Evolutionary conservation across 768 basidiomycete species (phyloP).

Genomic region (Suillus bovinus): DNA sequence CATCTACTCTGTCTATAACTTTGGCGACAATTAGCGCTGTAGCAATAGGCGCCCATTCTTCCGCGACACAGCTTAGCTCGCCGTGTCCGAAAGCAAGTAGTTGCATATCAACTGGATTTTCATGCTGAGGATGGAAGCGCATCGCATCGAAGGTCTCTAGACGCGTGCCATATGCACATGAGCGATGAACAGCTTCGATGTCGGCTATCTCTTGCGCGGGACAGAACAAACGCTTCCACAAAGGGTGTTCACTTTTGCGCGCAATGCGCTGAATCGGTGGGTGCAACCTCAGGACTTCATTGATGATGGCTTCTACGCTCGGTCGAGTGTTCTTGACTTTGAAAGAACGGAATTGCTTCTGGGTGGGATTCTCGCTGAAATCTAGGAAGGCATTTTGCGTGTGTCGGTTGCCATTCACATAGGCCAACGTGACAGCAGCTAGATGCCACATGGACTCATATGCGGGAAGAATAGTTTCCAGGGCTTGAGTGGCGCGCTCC

Average conservation of each 20-base stretch:
- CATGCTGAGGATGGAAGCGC: slow-evolving; percentile 35
- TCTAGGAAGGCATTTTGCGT: slow-evolving; percentile 33
- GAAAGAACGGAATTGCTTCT: slow-evolving; percentile 20
- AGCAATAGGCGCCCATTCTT: slow-evolving; percentile 51
- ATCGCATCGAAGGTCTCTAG: slow-evolving; percentile 47
- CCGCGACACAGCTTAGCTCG: slow-evolving; percentile 39
- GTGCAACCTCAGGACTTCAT: slow-evolving; percentile 31
- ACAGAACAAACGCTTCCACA: slow-evolving; percentile 17
- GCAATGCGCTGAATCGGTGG: slow-evolving; percentile 24
- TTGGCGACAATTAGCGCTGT: slow-evolving; percentile 48
- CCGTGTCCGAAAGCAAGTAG: slow-evolving; percentile 48
- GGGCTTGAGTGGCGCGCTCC: slow-evolving; percentile 26
- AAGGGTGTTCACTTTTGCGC: slow-evolving; percentile 5
- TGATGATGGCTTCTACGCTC: slow-evolving; percentile 26
- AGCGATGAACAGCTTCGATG: slow-evolving; percentile 16
- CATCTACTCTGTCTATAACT: slow-evolving; percentile 38
- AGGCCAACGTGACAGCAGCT: slow-evolving; percentile 46
- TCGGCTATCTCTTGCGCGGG: slow-evolving; percentile 26
- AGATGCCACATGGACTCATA: slow-evolving; percentile 69
- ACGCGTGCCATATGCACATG: slow-evolving; percentile 25
- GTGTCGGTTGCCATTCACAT: slow-evolving; percentile 27
- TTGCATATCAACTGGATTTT: slow-evolving; percentile 18
- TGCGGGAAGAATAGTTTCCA: slow-evolving; percentile 55
- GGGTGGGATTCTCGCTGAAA: slow-evolving; percentile 33
- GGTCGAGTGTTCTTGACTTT: slow-evolving; percentile 14